These are phyloP conservation scores for Brassica nigra DNA, from an alignment of 345 rosid species.

Conservation along the genomic window DNA sequence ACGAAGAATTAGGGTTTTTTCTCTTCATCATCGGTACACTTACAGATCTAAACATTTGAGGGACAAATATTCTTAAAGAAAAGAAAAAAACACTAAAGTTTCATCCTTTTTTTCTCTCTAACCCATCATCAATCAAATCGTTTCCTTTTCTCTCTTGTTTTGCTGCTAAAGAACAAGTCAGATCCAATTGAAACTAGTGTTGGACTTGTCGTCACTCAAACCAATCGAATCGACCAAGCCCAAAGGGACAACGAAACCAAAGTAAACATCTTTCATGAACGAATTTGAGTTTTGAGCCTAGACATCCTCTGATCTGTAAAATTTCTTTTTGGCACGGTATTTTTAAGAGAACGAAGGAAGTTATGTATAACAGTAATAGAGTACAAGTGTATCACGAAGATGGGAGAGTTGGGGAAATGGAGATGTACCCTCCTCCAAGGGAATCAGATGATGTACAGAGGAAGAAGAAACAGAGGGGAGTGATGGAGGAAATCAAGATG, in stretches of 20 bases:
- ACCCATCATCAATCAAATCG: not conserved
- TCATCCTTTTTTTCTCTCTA: slow-evolving; percentile 15
- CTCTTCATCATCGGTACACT: slow-evolving; percentile 14
- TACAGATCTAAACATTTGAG: slow-evolving; percentile 35
- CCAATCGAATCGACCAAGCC: not conserved
- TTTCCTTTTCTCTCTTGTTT: slow-evolving; percentile 1
- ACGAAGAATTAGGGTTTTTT: slow-evolving; percentile 28
- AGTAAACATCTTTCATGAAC: slow-evolving; percentile 18
- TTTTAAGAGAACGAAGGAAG: slow-evolving; percentile 9
- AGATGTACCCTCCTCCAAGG: slow-evolving; percentile 64
- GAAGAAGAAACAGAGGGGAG: slow-evolving; percentile 45
- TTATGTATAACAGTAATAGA: slow-evolving; percentile 68
- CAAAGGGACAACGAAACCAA: slow-evolving; percentile 15
- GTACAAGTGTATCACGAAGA: slow-evolving; percentile 68
- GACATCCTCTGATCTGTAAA: slow-evolving; percentile 28
- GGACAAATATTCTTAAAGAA: slow-evolving; percentile 8
- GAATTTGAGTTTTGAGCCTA: slow-evolving; percentile 38
- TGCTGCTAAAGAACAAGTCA: slow-evolving; percentile 34
- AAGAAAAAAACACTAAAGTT: slow-evolving; percentile 23
- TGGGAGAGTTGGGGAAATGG: slow-evolving; percentile 77
- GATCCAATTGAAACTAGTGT: slow-evolving; percentile 47
- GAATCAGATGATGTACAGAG: slow-evolving; percentile 35
- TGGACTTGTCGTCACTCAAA: slow-evolving; percentile 13
- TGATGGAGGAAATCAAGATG: slow-evolving; percentile 63
- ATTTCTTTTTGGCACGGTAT: slow-evolving; percentile 3